A percentile compares a stretch with the other conserved stretches of the same genome.
phyloP scores from a whole-genome alignment of 2,329 filamentous ascomycete species.

The Fusarium secorum region DNA sequence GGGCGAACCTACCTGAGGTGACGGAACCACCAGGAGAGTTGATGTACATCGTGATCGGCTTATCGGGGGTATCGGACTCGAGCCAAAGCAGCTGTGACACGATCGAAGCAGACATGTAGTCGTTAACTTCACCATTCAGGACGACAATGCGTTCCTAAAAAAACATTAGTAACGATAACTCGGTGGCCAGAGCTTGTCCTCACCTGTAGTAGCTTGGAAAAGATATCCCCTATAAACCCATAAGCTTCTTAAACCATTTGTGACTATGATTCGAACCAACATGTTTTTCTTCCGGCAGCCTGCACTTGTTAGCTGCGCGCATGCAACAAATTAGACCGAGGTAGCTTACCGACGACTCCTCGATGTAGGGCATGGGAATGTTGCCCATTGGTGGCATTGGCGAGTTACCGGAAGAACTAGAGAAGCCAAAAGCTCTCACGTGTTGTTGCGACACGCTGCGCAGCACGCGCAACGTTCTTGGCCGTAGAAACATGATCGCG shows the following conservation, averaged over 20 bases:
- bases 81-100: slow-evolving; percentile 97
- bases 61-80: slow-evolving; percentile 93
- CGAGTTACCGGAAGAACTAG: slow-evolving; percentile 42
- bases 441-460: slow-evolving; percentile 46
- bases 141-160: slow-evolving; percentile 88
- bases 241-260: slow-evolving; percentile 21
- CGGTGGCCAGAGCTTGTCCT: neutral
- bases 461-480: slow-evolving; percentile 45
- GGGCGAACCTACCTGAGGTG: slow-evolving; percentile 61
- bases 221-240: slow-evolving; percentile 73
- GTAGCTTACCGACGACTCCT: slow-evolving; percentile 52
- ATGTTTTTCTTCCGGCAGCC: slow-evolving; percentile 80
- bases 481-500: slow-evolving; percentile 44
- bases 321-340: neutral
- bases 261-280: slow-evolving; percentile 54
- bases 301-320: slow-evolving; percentile 51
- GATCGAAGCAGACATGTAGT: slow-evolving; percentile 88
- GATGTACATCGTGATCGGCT: slow-evolving; percentile 97
- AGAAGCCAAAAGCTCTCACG: slow-evolving; percentile 55
- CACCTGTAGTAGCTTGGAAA: slow-evolving; percentile 80
- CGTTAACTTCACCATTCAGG: slow-evolving; percentile 90
- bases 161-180: slow-evolving; percentile 17
- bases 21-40: slow-evolving; percentile 95
- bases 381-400: slow-evolving; percentile 46
- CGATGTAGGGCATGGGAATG: slow-evolving; percentile 68